Conservation (phyloP, 2,329 filamentous ascomycete genomes). For the Davidsoniella virescens region DNA sequence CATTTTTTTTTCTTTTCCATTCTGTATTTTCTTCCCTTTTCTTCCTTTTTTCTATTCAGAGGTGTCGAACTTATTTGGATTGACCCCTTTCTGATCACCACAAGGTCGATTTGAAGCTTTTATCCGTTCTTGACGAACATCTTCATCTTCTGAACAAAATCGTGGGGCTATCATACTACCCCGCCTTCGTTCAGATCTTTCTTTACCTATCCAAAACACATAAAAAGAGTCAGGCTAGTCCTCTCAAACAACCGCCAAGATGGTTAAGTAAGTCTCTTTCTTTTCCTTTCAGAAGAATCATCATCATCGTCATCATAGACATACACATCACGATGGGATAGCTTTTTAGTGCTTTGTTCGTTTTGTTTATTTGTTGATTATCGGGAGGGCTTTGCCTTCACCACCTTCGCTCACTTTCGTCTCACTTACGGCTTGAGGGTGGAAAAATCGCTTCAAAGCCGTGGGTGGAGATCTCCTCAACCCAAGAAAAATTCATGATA, state of each 20-base stretch:
- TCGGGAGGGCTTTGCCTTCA: no score
- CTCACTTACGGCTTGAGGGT: background rate
- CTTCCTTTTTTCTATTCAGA: constrained; percentile 9
- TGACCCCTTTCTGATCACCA: constrained; percentile 11
- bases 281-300: background rate
- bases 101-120: constrained; percentile 7
- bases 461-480: background rate
- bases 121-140: constrained; percentile 7
- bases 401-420: no score
- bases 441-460: background rate
- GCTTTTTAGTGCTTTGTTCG: no score
- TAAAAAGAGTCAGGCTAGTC: constrained; percentile 10
- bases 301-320: background rate
- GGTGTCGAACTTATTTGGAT: constrained; percentile 12
- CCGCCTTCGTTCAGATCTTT: constrained; percentile 24
- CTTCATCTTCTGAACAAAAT: constrained; percentile 6
- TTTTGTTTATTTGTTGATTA: no score
- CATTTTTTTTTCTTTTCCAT: constrained; percentile 1
- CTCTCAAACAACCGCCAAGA: constrained; percentile 65
- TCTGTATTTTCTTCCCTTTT: constrained; percentile 9
- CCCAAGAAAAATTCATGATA: background rate
- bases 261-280: constrained; percentile 83
- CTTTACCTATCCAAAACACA: constrained; percentile 18
- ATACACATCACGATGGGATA: background rate
- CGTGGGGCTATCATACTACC: constrained; percentile 23